Conservation (phyloP, 2,329 filamentous ascomycete species). For the Xylaria sp. region DNA sequence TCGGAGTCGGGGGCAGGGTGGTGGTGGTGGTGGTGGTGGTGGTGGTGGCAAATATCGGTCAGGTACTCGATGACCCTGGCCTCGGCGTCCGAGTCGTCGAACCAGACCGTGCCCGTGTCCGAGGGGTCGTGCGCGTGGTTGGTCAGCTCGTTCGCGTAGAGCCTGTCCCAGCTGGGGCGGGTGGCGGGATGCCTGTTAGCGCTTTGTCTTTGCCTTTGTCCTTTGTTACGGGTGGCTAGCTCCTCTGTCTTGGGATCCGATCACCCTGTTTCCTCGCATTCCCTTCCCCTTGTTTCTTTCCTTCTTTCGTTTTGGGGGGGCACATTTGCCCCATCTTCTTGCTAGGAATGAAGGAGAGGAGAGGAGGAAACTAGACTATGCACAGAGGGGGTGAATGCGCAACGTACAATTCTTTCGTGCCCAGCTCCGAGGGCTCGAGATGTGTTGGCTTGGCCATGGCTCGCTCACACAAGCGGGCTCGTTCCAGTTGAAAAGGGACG, state of each 20-base stretch:
- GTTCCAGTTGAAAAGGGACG: no score
- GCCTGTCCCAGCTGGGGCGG: constrained; percentile 75
- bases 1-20: constrained; percentile 49
- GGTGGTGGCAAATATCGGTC: constrained; percentile 40
- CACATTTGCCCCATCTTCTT: no score
- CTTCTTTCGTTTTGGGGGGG: background rate
- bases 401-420: constrained; percentile 87
- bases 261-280: no score
- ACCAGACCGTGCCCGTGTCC: constrained; percentile 93
- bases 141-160: constrained; percentile 70
- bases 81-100: constrained; percentile 89
- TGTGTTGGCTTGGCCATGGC: constrained; percentile 55
- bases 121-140: constrained; percentile 73
- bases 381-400: background rate
- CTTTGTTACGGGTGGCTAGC: no score
- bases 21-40: constrained; percentile 23
- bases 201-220: constrained; percentile 3
- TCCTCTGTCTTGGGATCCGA: no score
- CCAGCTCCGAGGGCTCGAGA: constrained; percentile 77
- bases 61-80: constrained; percentile 76
- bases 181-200: constrained; percentile 14
- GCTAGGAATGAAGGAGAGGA: background rate
- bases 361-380: background rate
- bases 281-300: no score
- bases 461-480: no score